Base-by-base conservation (phyloP, 116 monocot genomes). In the Posidonia oceanica region DNA sequence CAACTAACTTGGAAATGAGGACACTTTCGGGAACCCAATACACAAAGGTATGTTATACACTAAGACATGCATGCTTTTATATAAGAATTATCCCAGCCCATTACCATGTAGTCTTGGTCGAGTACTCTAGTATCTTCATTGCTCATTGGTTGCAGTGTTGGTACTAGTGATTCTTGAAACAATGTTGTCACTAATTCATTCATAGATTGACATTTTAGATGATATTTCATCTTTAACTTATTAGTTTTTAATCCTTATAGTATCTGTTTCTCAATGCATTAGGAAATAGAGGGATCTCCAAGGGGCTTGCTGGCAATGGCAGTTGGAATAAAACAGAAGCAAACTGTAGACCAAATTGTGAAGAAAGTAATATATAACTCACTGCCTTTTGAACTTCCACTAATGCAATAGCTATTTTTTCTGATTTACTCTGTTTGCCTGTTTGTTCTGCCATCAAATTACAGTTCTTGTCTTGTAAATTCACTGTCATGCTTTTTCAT, bases 381-480 rank as follows among this genome's bases (percentile, higher is more conserved):
- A 29, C 29, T 0, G 29, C 29, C 21, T 3, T 72, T 18, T 52
- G 6, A 12, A 29, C 13, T 38, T 39, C 16, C 37, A 36, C 2
- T 39, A 63, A 63, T 63, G 14, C 16, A 38, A 38, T 12, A 29
- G 22, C 29, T 63, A 37, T 6, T 37, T 39, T 29, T 29, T 29
- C 29, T 29, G 29, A 29, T 29, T 1, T 0, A 0, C 29, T 29
- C 29, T 29, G 29, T 29, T 29, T 29, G 29, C 29, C 29, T 29
- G 14, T 36, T 38, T 63, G 39, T 15, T 38, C 39, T 10, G 29
- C 3, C 16, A 12, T 63, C 37, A 14, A 37, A 41, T 54, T 80
- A 69, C 95, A 95, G 95, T 95, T 95, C 77, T 41, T 88, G 80
- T 61, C 77, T 73, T 77, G 82, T 52, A 84, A 88, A 67, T 88